Percentiles rank a stretch among this genome's conserved stretches.
phyloP scores from a whole-genome alignment of 352 stramenopile species.

The Globisporangium splendens region DNA sequence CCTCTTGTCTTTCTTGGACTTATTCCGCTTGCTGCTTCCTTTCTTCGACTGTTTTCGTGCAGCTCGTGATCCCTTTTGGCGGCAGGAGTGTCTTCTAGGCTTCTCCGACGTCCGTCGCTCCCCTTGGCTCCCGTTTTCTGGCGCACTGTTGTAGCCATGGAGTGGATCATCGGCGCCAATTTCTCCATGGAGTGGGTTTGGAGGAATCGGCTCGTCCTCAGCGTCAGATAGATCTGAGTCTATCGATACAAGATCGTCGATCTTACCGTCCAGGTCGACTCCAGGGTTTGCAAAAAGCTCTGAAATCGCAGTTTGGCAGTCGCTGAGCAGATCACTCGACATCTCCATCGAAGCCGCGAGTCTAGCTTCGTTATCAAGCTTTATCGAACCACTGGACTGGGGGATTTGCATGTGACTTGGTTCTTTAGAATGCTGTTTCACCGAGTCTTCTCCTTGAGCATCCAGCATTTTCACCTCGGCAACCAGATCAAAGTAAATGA shows the following conservation, averaged over 20 bases:
- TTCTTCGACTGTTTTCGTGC: slow-evolving; percentile 10
- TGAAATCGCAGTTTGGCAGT: slow-evolving; percentile 61
- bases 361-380: no score
- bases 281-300: slow-evolving; percentile 38
- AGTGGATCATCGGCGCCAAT: slow-evolving; percentile 3
- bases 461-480: slow-evolving; percentile 42
- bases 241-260: slow-evolving; percentile 13
- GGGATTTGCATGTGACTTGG: not conserved
- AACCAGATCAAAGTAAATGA: slow-evolving; percentile 71
- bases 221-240: slow-evolving; percentile 68
- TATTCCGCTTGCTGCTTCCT: slow-evolving; percentile 6
- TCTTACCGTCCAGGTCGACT: slow-evolving; percentile 19
- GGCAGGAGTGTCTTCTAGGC: not conserved
- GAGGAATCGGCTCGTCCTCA: slow-evolving; percentile 62
- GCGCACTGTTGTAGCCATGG: slow-evolving; percentile 32
- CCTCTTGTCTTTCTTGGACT: slow-evolving; percentile 14
- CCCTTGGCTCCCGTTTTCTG: slow-evolving; percentile 13
- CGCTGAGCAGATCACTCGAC: slow-evolving; percentile 39
- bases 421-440: not conserved
- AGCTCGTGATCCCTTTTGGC: slow-evolving; percentile 5
- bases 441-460: slow-evolving; percentile 5
- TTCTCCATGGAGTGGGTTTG: slow-evolving; percentile 16
- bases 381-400: not conserved
- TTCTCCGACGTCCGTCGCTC: slow-evolving; percentile 1
- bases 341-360: slow-evolving; percentile 13